These are phyloP conservation scores for Malassezia globosa DNA, from an alignment of 1,284 basidiomycete species.

Conservation along the genomic window DNA sequence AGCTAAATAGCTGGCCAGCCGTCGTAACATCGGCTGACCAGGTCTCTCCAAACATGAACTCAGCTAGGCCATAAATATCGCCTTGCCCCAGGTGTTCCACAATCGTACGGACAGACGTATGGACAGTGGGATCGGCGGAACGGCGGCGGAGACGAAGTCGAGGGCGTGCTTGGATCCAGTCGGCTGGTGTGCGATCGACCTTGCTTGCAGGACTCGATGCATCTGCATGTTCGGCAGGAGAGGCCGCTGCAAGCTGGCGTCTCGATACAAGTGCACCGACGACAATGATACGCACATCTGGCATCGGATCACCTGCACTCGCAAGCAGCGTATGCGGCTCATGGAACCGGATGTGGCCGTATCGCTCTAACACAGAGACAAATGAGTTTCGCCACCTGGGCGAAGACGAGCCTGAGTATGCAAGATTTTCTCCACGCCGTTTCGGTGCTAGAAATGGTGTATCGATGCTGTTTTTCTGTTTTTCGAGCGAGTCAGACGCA, in stretches of 20 bases:
- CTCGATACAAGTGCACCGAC: background rate
- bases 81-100: background rate
- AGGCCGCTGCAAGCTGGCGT: background rate
- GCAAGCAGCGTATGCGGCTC: constrained; percentile 1
- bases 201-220: constrained; percentile 1
- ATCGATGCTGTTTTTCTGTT: too few relatives aligned
- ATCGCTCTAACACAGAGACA: constrained; percentile 7
- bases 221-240: background rate
- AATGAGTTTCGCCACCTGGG: constrained; percentile 5
- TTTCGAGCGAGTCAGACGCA: too few relatives aligned
- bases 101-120: background rate
- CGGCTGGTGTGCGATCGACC: constrained; percentile 2
- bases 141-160: background rate
- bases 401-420: too few relatives aligned
- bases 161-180: background rate
- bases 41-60: constrained; percentile 4
- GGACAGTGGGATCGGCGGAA: background rate
- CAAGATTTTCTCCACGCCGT: too few relatives aligned
- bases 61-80: constrained; percentile 3
- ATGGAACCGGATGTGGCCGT: constrained; percentile 2
- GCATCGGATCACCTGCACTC: background rate
- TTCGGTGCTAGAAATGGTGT: too few relatives aligned
- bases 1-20: background rate
- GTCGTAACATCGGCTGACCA: constrained; percentile 1
- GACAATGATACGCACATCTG: constrained; percentile 5